A percentile compares a stretch with the other conserved stretches of the same genome.
These are phyloP conservation scores for Nitzschia inconspicua DNA, from an alignment of 108 stramenopile genomes.

Conservation along the genomic window DNA sequence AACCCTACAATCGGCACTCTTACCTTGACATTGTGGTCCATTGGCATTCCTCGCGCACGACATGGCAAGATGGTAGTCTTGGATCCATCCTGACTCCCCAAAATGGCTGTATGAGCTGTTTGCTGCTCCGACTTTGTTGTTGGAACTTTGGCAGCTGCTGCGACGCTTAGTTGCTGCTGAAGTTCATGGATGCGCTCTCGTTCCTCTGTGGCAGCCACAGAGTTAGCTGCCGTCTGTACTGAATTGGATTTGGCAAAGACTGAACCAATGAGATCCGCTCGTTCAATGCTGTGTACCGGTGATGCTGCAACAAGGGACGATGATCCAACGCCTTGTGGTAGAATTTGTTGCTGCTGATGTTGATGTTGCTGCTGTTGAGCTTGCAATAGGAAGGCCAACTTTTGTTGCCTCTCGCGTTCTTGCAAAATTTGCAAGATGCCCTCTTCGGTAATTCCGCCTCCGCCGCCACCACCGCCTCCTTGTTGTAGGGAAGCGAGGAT, in stretches of 20 bases:
- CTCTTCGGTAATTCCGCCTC: not conserved
- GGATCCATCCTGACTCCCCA: too few species aligned
- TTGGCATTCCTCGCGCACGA: slow-evolving; percentile 76
- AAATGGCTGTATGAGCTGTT: too few species aligned
- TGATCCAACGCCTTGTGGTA: not conserved
- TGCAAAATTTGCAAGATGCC: not conserved
- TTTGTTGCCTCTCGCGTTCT: slow-evolving; percentile 5
- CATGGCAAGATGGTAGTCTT: slow-evolving; percentile 47
- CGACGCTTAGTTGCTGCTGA: not conserved
- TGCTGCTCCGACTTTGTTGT: too few species aligned
- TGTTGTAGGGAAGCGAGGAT: not conserved
- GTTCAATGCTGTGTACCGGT: not conserved
- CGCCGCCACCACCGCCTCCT: too few species aligned
- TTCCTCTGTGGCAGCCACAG: not conserved
- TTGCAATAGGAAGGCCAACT: not conserved
- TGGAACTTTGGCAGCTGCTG: too few species aligned
- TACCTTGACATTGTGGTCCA: slow-evolving; percentile 71
- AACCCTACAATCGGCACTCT: too few species aligned
- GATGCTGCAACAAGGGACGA: too few species aligned
- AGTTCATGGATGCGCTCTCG: not conserved
- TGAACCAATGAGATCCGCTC: slow-evolving; percentile 8
- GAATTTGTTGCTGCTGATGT: not conserved
- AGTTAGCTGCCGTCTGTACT: not conserved
- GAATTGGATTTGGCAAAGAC: slow-evolving; percentile 13
- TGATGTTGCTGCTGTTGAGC: not conserved